Evolutionary conservation across 208 protist species (phyloP).

Genomic region (Phytomonas sp.): DNA sequence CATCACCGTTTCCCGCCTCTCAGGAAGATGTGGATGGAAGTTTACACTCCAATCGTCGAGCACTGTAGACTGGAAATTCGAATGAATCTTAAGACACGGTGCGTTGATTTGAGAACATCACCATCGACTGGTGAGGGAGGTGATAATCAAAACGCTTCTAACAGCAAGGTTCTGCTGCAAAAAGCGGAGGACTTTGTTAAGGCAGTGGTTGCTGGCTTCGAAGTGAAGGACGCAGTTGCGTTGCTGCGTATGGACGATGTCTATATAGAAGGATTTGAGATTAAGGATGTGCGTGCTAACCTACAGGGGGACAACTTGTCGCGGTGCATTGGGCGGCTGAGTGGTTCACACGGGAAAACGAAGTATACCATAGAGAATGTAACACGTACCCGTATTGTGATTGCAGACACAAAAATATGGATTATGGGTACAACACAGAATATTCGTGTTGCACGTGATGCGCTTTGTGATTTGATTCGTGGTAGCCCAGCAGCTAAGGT

Average conservation of each 20-base stretch:
- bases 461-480: conserved; percentile 97
- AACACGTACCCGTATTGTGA: conserved; percentile 98
- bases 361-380: conserved; percentile 99
- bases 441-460: conserved; percentile 96
- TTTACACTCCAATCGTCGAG: conserved; percentile 98
- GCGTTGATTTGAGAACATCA: conserved; percentile 93
- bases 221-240: conserved; percentile 97
- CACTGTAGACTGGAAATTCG: conserved; percentile 98
- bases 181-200: conserved; percentile 98
- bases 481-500: conserved; percentile 95
- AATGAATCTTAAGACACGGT: conserved; percentile 95
- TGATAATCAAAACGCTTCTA: conserved; percentile 16
- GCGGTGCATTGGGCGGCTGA: conserved; percentile 99
- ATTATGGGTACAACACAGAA: conserved; percentile 98
- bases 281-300: conserved; percentile 95
- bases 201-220: conserved; percentile 96
- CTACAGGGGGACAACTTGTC: conserved; percentile 90
- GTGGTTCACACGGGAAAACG: conserved; percentile 98
- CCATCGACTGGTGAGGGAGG: conserved; percentile 64
- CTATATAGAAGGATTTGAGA: conserved; percentile 99
- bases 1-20: conserved; percentile 96
- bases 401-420: conserved; percentile 98
- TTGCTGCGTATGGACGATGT: conserved; percentile 99
- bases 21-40: conserved; percentile 97
- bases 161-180: conserved; percentile 85